These are phyloP conservation scores for Melocanna baccifera DNA, from an alignment of 176 grass and related monocot species.

Conservation along the genomic window DNA sequence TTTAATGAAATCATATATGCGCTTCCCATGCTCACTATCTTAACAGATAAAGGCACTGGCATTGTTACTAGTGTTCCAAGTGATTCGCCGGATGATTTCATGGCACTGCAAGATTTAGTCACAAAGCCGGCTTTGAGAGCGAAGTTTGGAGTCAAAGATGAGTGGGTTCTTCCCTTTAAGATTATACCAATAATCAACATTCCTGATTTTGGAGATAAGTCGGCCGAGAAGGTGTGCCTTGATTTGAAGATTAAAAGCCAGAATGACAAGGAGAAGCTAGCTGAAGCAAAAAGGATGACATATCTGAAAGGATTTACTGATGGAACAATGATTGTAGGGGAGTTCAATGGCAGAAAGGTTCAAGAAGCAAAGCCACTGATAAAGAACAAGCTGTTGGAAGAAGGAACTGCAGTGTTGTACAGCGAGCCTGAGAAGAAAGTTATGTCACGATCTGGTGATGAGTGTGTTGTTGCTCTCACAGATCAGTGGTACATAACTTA, in stretches of 20 bases:
- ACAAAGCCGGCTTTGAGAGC: constrained; percentile 54
- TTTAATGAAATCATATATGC: constrained; percentile 62
- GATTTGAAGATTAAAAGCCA: constrained; percentile 72
- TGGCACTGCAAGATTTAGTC: constrained; percentile 66
- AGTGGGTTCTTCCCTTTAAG: constrained; percentile 65
- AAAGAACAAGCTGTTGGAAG: constrained; percentile 58
- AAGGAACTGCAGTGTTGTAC: constrained; percentile 52
- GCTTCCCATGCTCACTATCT: constrained; percentile 71
- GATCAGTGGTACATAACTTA: constrained; percentile 86
- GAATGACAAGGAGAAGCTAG: constrained; percentile 77
- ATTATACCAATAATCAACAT: constrained; percentile 68
- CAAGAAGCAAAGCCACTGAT: constrained; percentile 77
- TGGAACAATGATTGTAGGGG: constrained; percentile 71
- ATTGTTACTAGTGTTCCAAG: constrained; percentile 72
- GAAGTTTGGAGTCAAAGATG: constrained; percentile 67
- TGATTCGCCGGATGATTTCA: constrained; percentile 74
- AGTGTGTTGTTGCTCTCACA: constrained; percentile 78
- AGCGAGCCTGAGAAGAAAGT: constrained; percentile 76
- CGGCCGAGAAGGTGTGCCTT: constrained; percentile 60
- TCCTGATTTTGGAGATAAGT: constrained; percentile 71
- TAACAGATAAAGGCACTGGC: constrained; percentile 61
- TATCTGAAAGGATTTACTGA: constrained; percentile 81
- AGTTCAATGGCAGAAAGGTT: constrained; percentile 61
- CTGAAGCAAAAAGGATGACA: constrained; percentile 67
- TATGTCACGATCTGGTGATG: constrained; percentile 79